Evolutionary conservation across 805 yeast species (phyloP), one percentile per base, ranked within the genome.

Genomic region (Candida pini): DNA sequence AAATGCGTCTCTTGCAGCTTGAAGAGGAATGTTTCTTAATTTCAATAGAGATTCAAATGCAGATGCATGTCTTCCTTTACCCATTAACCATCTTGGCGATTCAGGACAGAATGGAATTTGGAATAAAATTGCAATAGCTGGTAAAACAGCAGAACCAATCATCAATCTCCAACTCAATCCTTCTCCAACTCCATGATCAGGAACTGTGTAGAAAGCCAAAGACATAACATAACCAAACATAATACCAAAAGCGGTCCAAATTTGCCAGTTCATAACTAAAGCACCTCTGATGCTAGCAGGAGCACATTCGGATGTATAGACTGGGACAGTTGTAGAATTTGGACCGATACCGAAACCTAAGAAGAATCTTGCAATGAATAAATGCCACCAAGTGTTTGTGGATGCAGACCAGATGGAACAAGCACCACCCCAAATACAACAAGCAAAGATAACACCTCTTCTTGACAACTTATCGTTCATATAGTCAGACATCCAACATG

Each of bases 51-150:
- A 64, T 0, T 64, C 65, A 49, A 58, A 78, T 3, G 84, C 81
- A 2, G 78, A 84, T 5, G 10, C 24, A 48, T 77, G 82, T 47
- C 81, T 66, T 4, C 66, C 77, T 53, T 77, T 76, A 58, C 83
- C 85, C 82, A 80, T 76, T 40, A 78, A 64, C 87, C 87, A 80
- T 58, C 85, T 68, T 27, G 88, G 88, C 4, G 84, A 77, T 52
- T 80, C 88, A 6, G 87, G 86, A 39, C 80, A 78, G 51, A 72
- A 76, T 22, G 78, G 80, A 31, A 80, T 71, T 54, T 78, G 86
- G 38, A 63, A 47, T 38, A 74, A 58, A 7, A 80, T 81, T 36
- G 73, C 52, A 29, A 77, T 47, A 0, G 88, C 85, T 1, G 87
- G 87, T 26, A 80, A 58, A 64, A 72, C 66, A 6, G 86, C 87